Evolutionary conservation across 1,139 yeast genomes (phyloP), one percentile per base, ranked within the genome.

Genomic region (Blastobotrys indianensis): DNA sequence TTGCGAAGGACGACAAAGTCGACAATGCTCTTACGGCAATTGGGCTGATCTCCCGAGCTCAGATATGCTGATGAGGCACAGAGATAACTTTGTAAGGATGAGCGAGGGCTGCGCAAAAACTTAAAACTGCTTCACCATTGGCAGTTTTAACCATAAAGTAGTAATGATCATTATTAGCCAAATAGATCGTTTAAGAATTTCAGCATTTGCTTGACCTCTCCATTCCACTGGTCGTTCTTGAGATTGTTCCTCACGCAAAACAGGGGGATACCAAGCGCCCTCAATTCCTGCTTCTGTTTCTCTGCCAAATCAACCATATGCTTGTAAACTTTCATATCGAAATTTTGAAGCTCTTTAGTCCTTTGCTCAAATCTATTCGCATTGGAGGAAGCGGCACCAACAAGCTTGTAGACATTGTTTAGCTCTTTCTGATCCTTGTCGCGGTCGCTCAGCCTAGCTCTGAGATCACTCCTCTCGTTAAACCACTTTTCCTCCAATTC

Each of bases 221-320:
- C 48, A 10, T 29, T 37, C 25, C 30, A 13, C 31, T 17, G 37
- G 47, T 23, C 37, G 39, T 34, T 7, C 25, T 32, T 28, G 29
- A 44, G 8, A 29, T 41, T 48, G 6, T 36, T 32, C 3, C 49
- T 38, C 3, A 54, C 39, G 40, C 62, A 57, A 38, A 60, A 58
- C 28, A 60, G 50, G 3, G 64, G 64, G 11, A 60, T 54, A 6
- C 49, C 42, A 31, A 59, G 51, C 32, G 54, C 57, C 8, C 40
- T 41, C 38, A 60, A 48, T 23, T 47, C 46, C 31, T 45, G 46
- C n/a, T 40, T 37, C 13, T 56, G 56, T 10, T 51, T 41, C 7
- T 40, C 44, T 2, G 51, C 53, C 38, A 58, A 41, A 20, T 45
- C 44, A 16, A 44, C 41, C 15, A 52, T 42, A 23, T 49, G 42